Evolutionary conservation across 139 green algal genomes (phyloP), one percentile per base, ranked within the genome.

Genomic region (Micractinium conductrix): DNA sequence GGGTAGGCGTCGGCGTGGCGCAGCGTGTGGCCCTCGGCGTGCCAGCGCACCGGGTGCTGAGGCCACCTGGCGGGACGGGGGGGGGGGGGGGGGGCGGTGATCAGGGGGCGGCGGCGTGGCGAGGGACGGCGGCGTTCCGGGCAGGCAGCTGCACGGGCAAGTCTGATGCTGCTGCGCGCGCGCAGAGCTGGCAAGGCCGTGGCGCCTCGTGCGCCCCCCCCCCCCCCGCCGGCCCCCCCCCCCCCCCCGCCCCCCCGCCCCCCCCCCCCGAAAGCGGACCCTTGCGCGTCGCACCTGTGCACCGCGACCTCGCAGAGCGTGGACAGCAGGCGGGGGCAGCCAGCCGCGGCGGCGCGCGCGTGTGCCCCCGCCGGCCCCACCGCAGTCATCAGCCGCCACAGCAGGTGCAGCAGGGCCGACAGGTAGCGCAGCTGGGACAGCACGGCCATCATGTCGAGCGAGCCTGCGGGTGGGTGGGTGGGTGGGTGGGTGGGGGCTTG

Each of bases 211-310:
- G n/a, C n/a, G n/a, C n/a, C n/a, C n/a, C n/a, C n/a, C n/a, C n/a
- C n/a, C n/a, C n/a, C n/a, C n/a, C n/a, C n/a, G n/a, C n/a, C n/a
- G n/a, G 48, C 48, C 48, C 48, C 12, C 48, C 48, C 48, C 12
- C 48, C 48, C 48, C 53, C 5, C 53, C 53, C 8, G 10, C 26
- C 2, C 53, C n/a, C 53, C 53, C 53, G 53, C 8, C 53, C 26
- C 60, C 60, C 16, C 10, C 21, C 16, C 2, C 69, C 42, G 43
- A n/a, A n/a, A n/a, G n/a, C n/a, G n/a, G n/a, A n/a, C n/a, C n/a
- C n/a, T n/a, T n/a, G n/a, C n/a, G n/a, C n/a, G n/a, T n/a, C 76
- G 19, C 76, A 82, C 76, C 76, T 82, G 76, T 82, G 76, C 55
- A 82, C 38, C 24, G 76, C 55, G 33, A 82, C 38, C 37, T 81